These are phyloP conservation scores for Stromatinia cepivora DNA, from an alignment of 2,329 filamentous ascomycete genomes.

Conservation along the genomic window DNA sequence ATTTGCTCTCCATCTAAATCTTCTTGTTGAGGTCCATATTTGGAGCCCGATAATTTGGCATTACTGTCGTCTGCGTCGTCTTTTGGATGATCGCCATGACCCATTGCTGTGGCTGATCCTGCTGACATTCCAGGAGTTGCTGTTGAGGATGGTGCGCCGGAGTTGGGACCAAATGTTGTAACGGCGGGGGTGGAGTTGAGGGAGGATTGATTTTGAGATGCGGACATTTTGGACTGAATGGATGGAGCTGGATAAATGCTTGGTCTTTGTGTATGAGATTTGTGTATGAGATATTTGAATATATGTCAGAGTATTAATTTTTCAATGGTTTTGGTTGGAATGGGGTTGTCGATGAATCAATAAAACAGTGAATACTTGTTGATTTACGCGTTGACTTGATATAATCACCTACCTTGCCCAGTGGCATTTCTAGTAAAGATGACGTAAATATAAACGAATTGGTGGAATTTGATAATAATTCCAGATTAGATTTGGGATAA, in stretches of 20 bases:
- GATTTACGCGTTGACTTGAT: neutral
- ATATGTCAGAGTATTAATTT: neutral
- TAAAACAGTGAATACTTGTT: neutral
- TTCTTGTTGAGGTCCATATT: slow-evolving; percentile 38
- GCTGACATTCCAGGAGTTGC: slow-evolving; percentile 36
- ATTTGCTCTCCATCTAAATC: slow-evolving; percentile 41
- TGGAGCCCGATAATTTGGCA: slow-evolving; percentile 31
- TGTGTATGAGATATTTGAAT: neutral
- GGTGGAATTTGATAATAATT: neutral
- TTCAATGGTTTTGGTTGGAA: neutral
- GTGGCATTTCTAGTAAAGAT: neutral
- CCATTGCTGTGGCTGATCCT: slow-evolving; percentile 38
- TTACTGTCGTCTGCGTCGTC: slow-evolving; percentile 39
- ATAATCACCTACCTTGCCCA: neutral
- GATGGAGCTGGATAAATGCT: slow-evolving; percentile 11
- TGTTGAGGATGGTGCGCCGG: slow-evolving; percentile 27
- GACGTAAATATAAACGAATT: slow-evolving; percentile 10
- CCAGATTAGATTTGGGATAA: neutral
- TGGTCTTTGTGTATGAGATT: neutral
- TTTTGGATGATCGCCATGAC: slow-evolving; percentile 38
- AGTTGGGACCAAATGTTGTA: slow-evolving; percentile 35
- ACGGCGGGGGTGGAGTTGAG: slow-evolving; percentile 29
- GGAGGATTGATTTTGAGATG: slow-evolving; percentile 37
- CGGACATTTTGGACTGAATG: slow-evolving; percentile 34
- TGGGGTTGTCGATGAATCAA: neutral